A percentile compares a stretch with the other conserved stretches of the same genome.
phyloP scores from a whole-genome alignment of 2,329 filamentous ascomycete genomes.

The Davidsoniella neocaledoniae region DNA sequence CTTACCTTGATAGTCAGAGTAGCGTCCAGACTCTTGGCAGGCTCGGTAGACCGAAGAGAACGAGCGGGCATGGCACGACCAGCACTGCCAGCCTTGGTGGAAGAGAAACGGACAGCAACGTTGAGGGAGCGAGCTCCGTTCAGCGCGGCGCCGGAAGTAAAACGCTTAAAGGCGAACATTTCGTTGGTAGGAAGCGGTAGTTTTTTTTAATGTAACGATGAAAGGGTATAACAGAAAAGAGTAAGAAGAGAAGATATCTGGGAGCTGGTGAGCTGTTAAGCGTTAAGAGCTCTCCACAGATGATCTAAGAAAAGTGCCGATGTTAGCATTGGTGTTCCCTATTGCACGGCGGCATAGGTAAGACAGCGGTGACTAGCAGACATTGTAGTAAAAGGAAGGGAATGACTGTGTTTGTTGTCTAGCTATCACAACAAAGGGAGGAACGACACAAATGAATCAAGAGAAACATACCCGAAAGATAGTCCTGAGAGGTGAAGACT shows the following conservation, averaged over 20 bases:
- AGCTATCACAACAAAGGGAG: constrained; percentile 11
- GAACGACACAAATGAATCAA: constrained; percentile 7
- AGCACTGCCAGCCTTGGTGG: constrained; percentile 42
- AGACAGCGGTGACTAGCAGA: not conserved
- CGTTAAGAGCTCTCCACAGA: constrained; percentile 23
- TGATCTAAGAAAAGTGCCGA: constrained; percentile 19
- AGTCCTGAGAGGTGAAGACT: constrained; percentile 77
- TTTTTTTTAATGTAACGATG: constrained; percentile 4
- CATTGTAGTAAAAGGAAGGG: not conserved
- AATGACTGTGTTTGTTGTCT: not conserved
- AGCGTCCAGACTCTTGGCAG: constrained; percentile 46
- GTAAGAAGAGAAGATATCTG: constrained; percentile 13
- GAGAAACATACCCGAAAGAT: constrained; percentile 50
- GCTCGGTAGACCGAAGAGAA: constrained; percentile 8
- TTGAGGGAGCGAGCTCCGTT: constrained; percentile 25
- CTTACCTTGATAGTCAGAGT: constrained; percentile 83
- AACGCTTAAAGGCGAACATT: constrained; percentile 25
- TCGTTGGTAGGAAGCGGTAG: not conserved
- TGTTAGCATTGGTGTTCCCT: constrained; percentile 8
- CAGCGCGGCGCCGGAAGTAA: constrained; percentile 21
- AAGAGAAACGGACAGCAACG: constrained; percentile 16
- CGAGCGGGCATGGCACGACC: constrained; percentile 40
- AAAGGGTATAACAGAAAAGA: constrained; percentile 8
- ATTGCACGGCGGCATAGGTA: not conserved
- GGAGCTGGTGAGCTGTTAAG: constrained; percentile 14